Conservation (phyloP, 805 yeast genomes). For the Wickerhamomyces canadensis region DNA sequence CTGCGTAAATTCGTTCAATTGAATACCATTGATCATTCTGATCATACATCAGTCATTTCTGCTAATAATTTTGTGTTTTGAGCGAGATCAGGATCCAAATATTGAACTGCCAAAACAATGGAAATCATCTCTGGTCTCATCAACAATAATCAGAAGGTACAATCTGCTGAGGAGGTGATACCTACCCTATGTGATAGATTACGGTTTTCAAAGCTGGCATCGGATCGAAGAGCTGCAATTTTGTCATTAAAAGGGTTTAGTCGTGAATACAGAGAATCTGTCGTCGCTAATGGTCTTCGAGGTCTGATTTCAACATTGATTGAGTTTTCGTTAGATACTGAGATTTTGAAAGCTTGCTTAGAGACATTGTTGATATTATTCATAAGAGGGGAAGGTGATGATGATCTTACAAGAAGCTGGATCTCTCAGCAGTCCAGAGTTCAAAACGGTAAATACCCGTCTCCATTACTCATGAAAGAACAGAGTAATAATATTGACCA, state of each 20-base stretch:
- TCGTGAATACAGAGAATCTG: slow-evolving; percentile 83
- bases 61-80: background rate
- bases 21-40: no score
- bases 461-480: slow-evolving; percentile 57
- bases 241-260: slow-evolving; percentile 84
- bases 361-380: slow-evolving; percentile 84
- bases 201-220: slow-evolving; percentile 70
- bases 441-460: slow-evolving; percentile 74
- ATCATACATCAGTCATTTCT: background rate
- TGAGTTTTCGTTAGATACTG: slow-evolving; percentile 64
- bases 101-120: slow-evolving; percentile 24
- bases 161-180: slow-evolving; percentile 75
- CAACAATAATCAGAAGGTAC: slow-evolving; percentile 42
- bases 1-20: no score
- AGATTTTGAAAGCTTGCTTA: slow-evolving; percentile 68
- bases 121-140: slow-evolving; percentile 36
- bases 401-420: slow-evolving; percentile 64
- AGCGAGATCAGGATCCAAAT: background rate
- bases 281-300: slow-evolving; percentile 79
- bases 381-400: slow-evolving; percentile 61
- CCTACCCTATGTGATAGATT: slow-evolving; percentile 85
- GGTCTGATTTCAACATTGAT: slow-evolving; percentile 62
- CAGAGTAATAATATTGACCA: slow-evolving; percentile 56
- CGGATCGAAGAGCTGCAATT: slow-evolving; percentile 89
- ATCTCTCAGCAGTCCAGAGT: slow-evolving; percentile 68